A percentile compares a stretch with the other conserved stretches of the same genome.
Evolutionary conservation across 179 eudicot genomes (phyloP).

Genomic region (Drosera spatulata): DNA sequence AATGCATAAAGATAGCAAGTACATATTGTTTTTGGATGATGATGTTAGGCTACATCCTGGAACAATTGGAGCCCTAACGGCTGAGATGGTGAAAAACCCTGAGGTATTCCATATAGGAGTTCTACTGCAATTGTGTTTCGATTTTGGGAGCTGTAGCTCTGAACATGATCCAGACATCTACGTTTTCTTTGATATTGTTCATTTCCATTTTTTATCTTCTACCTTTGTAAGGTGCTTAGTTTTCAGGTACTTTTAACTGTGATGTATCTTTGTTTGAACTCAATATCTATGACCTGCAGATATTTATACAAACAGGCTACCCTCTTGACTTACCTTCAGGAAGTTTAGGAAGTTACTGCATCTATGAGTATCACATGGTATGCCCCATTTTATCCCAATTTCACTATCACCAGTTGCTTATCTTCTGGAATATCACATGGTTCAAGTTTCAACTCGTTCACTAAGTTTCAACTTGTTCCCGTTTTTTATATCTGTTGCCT

Average conservation of each 20-base stretch:
- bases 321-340: conserved; percentile 98
- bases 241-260: no score
- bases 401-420: not conserved
- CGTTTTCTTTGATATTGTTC: not conserved
- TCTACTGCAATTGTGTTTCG: no score
- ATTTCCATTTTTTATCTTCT: not conserved
- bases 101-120: conserved; percentile 25
- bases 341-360: conserved; percentile 97
- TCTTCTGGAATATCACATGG: not conserved
- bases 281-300: conserved; percentile 36
- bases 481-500: not conserved
- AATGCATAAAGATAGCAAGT: conserved; percentile 93
- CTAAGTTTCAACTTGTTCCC: no score
- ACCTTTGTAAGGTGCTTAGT: no score
- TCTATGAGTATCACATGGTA: conserved; percentile 99
- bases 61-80: conserved; percentile 90
- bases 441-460: no score
- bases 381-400: conserved; percentile 2
- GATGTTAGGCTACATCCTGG: conserved; percentile 98
- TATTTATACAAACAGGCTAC: conserved; percentile 97
- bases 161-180: not conserved
- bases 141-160: no score
- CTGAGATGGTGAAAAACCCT: conserved; percentile 87
- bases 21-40: conserved; percentile 88
- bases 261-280: no score